These are phyloP conservation scores for Mycena sp. DNA, from an alignment of 1,284 basidiomycete species.

Conservation along the genomic window DNA sequence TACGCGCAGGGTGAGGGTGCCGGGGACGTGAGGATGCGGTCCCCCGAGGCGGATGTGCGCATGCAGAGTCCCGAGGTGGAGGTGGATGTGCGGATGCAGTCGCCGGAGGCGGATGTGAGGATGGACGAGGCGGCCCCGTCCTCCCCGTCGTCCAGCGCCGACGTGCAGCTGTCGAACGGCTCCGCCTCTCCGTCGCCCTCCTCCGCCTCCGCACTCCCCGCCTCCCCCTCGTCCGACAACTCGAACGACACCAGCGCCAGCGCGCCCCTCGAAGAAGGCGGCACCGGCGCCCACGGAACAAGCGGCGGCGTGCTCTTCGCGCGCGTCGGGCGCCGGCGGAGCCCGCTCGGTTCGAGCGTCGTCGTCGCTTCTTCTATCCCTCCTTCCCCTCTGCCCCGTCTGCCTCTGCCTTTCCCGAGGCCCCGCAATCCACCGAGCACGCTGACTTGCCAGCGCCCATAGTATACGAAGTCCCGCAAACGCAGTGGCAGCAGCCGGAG, in stretches of 20 bases:
- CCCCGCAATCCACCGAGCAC: background rate
- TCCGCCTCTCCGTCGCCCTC: too few relatives aligned
- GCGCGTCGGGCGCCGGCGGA: background rate
- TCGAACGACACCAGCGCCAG: too few relatives aligned
- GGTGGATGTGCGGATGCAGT: background rate
- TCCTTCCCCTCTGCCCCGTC: background rate
- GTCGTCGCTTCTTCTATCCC: background rate
- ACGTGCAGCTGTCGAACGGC: too few relatives aligned
- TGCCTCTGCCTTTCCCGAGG: too few relatives aligned
- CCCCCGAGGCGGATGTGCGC: background rate
- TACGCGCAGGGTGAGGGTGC: too few relatives aligned
- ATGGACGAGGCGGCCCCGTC: background rate
- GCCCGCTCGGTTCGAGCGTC: conserved; percentile 19
- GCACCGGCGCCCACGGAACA: background rate
- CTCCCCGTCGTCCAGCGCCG: too few relatives aligned
- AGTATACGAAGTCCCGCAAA: background rate
- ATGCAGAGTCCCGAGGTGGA: background rate
- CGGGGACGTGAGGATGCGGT: too few relatives aligned
- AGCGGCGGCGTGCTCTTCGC: conserved; percentile 2
- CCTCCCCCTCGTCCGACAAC: too few relatives aligned
- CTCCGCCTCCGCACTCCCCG: too few relatives aligned
- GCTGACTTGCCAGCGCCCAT: background rate
- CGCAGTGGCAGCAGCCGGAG: conserved; percentile 3
- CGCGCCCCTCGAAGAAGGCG: too few relatives aligned
- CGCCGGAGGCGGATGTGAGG: background rate